These are phyloP conservation scores for Rhazya stricta DNA, from an alignment of 257 asterid species.

Conservation along the genomic window DNA sequence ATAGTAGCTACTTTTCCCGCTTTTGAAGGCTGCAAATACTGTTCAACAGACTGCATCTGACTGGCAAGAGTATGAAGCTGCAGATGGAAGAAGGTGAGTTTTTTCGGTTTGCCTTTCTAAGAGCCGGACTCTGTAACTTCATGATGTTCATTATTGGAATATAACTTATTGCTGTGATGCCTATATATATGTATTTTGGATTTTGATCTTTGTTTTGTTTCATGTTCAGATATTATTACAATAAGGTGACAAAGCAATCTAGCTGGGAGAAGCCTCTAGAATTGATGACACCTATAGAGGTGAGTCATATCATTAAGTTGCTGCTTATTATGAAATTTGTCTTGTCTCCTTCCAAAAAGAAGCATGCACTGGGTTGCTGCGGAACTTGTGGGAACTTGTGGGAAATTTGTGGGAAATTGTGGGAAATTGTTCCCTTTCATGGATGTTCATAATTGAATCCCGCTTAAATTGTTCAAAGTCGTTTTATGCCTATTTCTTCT, in stretches of 20 bases:
- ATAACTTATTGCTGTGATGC: neutral
- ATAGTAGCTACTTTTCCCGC: slow-evolving; percentile 20
- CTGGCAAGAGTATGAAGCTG: slow-evolving; percentile 92
- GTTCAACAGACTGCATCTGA: slow-evolving; percentile 63
- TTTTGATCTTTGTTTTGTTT: slow-evolving; percentile 6
- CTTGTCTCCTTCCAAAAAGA: slow-evolving; percentile 16
- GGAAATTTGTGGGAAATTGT: slow-evolving; percentile 22
- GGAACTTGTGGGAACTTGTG: slow-evolving; percentile 25
- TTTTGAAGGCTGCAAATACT: slow-evolving; percentile 34
- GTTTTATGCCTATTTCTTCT: slow-evolving; percentile 59
- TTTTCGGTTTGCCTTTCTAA: slow-evolving; percentile 12
- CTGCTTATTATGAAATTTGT: slow-evolving; percentile 18
- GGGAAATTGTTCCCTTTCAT: slow-evolving; percentile 27
- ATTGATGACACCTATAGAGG: slow-evolving; percentile 94
- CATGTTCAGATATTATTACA: slow-evolving; percentile 73
- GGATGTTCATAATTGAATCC: slow-evolving; percentile 42
- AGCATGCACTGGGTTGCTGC: slow-evolving; percentile 32
- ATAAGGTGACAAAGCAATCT: slow-evolving; percentile 81
- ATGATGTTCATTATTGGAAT: neutral
- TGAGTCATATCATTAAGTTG: slow-evolving; percentile 37
- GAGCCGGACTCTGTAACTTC: neutral
- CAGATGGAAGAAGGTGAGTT: slow-evolving; percentile 86
- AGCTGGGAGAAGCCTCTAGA: slow-evolving; percentile 98
- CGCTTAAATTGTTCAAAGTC: slow-evolving; percentile 31
- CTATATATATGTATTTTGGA: neutral